Evolutionary conservation across 2,329 filamentous ascomycete species (phyloP).

Genomic region (Cladosporium colombiae): DNA sequence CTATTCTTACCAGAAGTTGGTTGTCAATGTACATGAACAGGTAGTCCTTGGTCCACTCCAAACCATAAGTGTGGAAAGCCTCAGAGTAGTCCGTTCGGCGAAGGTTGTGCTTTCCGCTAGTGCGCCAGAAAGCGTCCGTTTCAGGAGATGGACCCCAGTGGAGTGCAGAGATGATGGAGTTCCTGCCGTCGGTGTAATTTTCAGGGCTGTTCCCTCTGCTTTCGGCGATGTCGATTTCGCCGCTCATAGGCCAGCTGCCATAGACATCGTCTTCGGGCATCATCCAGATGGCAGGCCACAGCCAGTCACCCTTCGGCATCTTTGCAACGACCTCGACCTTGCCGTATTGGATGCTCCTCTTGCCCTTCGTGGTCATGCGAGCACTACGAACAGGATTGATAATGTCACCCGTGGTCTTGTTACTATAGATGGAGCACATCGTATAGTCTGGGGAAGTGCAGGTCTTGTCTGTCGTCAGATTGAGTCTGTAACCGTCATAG

Average conservation of each 20-base stretch:
- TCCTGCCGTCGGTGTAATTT: slow-evolving; percentile 74
- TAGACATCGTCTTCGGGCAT: slow-evolving; percentile 70
- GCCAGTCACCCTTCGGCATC: slow-evolving; percentile 74
- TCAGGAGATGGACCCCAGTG: slow-evolving; percentile 73
- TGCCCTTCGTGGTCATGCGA: slow-evolving; percentile 71
- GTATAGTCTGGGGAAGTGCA: slow-evolving; percentile 63
- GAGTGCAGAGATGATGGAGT: slow-evolving; percentile 72
- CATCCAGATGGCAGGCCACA: slow-evolving; percentile 88
- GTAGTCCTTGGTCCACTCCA: slow-evolving; percentile 84
- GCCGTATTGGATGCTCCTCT: slow-evolving; percentile 72
- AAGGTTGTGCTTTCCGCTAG: slow-evolving; percentile 71
- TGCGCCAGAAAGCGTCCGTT: slow-evolving; percentile 78
- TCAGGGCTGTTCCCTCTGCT: slow-evolving; percentile 64
- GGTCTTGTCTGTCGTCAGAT: slow-evolving; percentile 63
- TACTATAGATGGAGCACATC: slow-evolving; percentile 68
- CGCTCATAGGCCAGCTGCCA: slow-evolving; percentile 72
- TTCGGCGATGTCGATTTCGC: slow-evolving; percentile 79
- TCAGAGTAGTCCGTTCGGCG: slow-evolving; percentile 70
- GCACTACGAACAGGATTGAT: slow-evolving; percentile 74
- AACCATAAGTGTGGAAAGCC: slow-evolving; percentile 70
- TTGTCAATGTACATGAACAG: slow-evolving; percentile 81
- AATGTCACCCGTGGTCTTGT: slow-evolving; percentile 71
- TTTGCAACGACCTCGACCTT: slow-evolving; percentile 75
- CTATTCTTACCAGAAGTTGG: slow-evolving; percentile 56
- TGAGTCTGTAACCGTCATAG: slow-evolving; percentile 42